A percentile compares a stretch with the other conserved stretches of the same genome.
phyloP scores from a whole-genome alignment of 148 eudicot species.

The Vaccinium darrowii region DNA sequence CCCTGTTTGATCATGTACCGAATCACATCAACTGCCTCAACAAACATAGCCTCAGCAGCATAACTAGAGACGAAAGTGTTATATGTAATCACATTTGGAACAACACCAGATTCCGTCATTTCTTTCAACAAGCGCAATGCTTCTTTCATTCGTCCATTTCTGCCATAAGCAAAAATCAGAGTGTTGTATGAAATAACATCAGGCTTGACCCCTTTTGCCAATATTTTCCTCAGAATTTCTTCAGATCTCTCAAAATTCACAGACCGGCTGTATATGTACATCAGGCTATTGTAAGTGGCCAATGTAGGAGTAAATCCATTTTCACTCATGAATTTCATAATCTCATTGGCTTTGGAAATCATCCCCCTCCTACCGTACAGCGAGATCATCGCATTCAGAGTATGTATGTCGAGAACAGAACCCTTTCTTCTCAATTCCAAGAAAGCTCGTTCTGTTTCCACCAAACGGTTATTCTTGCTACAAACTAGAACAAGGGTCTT shows the following conservation, averaged over 20 bases:
- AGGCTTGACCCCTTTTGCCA: conserved; percentile 64
- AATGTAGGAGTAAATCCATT: conserved; percentile 73
- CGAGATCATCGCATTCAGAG: conserved; percentile 79
- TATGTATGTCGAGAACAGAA: conserved; percentile 57
- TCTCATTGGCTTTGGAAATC: conserved; percentile 61
- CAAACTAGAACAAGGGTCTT: conserved; percentile 82
- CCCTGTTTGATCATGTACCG: conserved; percentile 71
- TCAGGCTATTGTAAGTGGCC: conserved; percentile 78
- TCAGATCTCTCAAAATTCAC: conserved; percentile 59
- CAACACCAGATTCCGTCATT: conserved; percentile 57
- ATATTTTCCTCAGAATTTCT: conserved; percentile 57
- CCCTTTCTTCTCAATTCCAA: conserved; percentile 60
- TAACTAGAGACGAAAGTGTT: conserved; percentile 74
- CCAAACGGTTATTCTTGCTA: conserved; percentile 65
- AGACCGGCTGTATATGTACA: conserved; percentile 80
- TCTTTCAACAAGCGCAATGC: conserved; percentile 62
- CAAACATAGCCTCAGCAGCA: conserved; percentile 72
- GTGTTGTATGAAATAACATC: conserved; percentile 87
- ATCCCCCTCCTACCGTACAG: conserved; percentile 78
- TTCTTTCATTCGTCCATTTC: conserved; percentile 66
- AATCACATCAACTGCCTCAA: conserved; percentile 72
- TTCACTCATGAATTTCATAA: conserved; percentile 61
- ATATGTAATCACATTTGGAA: conserved; percentile 76
- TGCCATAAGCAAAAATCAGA: conserved; percentile 72
- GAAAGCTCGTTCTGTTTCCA: conserved; percentile 81